Conservation (phyloP, 495 filamentous ascomycete species). For the Choiromyces venosus region DNA sequence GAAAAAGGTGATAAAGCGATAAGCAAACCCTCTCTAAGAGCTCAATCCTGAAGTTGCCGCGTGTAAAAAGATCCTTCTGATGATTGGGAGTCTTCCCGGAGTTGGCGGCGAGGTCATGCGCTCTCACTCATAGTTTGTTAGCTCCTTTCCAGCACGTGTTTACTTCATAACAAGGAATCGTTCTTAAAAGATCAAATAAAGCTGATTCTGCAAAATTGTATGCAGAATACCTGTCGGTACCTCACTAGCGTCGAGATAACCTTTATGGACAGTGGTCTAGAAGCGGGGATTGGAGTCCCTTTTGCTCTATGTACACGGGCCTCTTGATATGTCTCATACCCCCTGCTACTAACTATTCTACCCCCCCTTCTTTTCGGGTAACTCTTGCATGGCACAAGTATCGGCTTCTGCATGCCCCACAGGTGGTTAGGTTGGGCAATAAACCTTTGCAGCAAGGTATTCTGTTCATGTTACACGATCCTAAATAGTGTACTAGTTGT, state of each 20-base stretch:
- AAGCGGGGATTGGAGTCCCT: too few relatives aligned
- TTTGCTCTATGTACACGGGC: too few relatives aligned
- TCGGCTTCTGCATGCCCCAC: background rate
- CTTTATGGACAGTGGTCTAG: background rate
- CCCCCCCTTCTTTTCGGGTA: too few relatives aligned
- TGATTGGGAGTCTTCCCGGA: background rate
- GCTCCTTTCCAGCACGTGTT: background rate
- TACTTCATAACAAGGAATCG: background rate
- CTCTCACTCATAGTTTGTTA: too few relatives aligned
- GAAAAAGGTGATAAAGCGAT: background rate
- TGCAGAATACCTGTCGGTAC: background rate
- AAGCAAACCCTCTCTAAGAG: background rate
- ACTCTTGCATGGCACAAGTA: too few relatives aligned
- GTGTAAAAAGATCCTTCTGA: background rate
- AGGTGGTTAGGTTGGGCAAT: background rate
- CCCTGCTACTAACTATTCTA: too few relatives aligned
- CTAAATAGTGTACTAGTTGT: background rate
- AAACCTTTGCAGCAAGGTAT: background rate
- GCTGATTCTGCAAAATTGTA: background rate
- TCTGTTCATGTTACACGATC: background rate
- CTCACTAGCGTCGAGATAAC: background rate
- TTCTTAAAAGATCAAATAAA: background rate
- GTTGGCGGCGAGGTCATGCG: too few relatives aligned
- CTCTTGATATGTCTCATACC: too few relatives aligned
- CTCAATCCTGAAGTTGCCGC: background rate